phyloP scores from a whole-genome alignment of 306 rosid genomes.

The Rubus idaeus region DNA sequence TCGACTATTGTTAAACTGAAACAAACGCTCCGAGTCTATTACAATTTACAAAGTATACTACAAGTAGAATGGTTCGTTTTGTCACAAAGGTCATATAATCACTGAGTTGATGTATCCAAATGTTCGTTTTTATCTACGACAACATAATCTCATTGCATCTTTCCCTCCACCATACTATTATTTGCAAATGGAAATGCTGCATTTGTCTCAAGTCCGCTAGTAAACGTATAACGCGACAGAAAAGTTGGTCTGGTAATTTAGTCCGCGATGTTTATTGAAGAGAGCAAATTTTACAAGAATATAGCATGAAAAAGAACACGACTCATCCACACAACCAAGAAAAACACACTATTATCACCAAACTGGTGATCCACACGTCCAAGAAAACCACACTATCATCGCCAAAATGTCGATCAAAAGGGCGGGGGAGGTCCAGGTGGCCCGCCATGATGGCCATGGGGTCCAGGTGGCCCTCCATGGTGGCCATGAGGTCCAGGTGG shows the following conservation, averaged over 20 bases:
- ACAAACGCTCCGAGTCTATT: not conserved
- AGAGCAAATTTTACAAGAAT: not conserved
- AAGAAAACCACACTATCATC: not conserved
- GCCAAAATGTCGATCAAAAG: conserved; percentile 21
- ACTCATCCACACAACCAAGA: not conserved
- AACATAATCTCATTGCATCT: not conserved
- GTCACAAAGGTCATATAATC: too few species aligned
- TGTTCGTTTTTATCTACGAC: not conserved
- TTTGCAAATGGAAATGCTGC: too few species aligned
- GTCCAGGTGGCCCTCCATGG: conserved; percentile 18
- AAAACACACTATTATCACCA: not conserved
- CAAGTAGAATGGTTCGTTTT: not conserved
- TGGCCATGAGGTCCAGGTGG: conserved; percentile 33
- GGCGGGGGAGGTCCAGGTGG: conserved; percentile 27
- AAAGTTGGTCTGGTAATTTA: too few species aligned
- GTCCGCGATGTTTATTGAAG: too few species aligned
- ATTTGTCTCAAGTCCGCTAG: too few species aligned
- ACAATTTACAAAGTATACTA: not conserved
- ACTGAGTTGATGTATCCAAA: not conserved
- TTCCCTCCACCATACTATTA: too few species aligned
- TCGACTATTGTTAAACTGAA: not conserved
- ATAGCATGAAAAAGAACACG: not conserved
- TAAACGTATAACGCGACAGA: too few species aligned
- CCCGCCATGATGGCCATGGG: conserved; percentile 26
- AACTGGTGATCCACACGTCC: not conserved